phyloP scores from a whole-genome alignment of 164 flowering plant species.

The Piper longum region DNA sequence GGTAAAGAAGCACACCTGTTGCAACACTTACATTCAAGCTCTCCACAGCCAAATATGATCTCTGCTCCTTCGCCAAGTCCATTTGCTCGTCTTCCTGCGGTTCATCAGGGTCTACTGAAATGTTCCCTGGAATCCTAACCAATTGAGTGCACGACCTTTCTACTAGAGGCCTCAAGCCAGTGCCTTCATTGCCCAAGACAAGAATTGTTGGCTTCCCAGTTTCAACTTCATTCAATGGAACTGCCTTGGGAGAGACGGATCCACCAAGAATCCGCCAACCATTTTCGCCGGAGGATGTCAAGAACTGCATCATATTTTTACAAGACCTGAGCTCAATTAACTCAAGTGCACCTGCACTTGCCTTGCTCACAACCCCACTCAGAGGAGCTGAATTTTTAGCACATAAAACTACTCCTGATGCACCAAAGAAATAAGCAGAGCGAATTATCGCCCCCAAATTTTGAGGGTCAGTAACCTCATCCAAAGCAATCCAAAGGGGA shows the following conservation, averaged over 20 bases:
- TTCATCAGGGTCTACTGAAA: constrained; percentile 33
- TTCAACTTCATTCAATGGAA: constrained; percentile 50
- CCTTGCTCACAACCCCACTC: constrained; percentile 97
- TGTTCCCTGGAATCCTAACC: constrained; percentile 59
- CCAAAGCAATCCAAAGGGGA: constrained; percentile 87
- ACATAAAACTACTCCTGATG: constrained; percentile 81
- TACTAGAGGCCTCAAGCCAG: constrained; percentile 86
- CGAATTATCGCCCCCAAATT: constrained; percentile 90
- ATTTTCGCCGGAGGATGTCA: constrained; percentile 60
- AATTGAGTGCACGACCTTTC: constrained; percentile 83
- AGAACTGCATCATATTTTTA: constrained; percentile 97
- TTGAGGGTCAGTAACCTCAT: constrained; percentile 93
- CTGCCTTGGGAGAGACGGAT: constrained; percentile 62
- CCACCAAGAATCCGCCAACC: constrained; percentile 97
- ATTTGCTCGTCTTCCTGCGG: constrained; percentile 12
- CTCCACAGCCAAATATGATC: constrained; percentile 85
- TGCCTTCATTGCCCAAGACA: constrained; percentile 94
- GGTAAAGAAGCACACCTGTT: constrained; percentile 92
- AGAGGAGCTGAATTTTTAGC: constrained; percentile 96
- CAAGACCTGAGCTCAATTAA: constrained; percentile 80
- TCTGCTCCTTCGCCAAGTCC: constrained; percentile 32
- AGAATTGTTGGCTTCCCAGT: constrained; percentile 78
- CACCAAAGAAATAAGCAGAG: constrained; percentile 93
- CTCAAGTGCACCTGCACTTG: constrained; percentile 97
- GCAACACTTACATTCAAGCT: constrained; percentile 99